Percentiles rank a stretch among this genome's conserved stretches.
phyloP scores from a whole-genome alignment of 2,329 filamentous ascomycete species.

The Monosporascus sp. region DNA sequence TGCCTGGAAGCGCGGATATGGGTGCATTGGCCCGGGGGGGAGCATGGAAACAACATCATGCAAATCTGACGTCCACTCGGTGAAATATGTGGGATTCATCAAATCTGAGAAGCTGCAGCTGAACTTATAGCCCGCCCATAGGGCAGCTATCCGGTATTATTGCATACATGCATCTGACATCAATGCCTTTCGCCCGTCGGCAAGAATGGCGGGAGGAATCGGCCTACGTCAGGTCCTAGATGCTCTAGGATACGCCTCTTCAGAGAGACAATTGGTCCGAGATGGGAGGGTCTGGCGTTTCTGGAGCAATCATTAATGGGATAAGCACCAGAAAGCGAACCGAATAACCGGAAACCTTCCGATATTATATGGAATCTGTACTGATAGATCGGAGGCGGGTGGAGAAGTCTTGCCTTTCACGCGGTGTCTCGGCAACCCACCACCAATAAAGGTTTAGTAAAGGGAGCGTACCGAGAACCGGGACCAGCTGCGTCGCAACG shows the following conservation, averaged over 20 bases:
- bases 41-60: constrained; percentile 1
- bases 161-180: not conserved
- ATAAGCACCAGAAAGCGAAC: not conserved
- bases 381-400: not conserved
- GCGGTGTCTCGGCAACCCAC: not conserved
- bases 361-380: not conserved
- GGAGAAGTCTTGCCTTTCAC: not conserved
- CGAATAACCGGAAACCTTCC: not conserved
- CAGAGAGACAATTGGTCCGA: not conserved
- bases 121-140: not conserved
- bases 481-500: not conserved
- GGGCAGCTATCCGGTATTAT: not conserved
- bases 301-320: not conserved
- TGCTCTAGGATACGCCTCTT: not conserved
- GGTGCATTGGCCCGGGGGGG: not conserved
- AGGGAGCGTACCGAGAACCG: not conserved
- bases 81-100: constrained; percentile 8
- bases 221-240: not conserved
- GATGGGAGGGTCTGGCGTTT: not conserved
- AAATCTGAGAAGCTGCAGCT: constrained; percentile 2
- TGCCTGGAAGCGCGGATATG: not conserved
- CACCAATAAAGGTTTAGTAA: not conserved
- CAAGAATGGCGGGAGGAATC: not conserved
- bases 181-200: not conserved
- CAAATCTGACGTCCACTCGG: constrained; percentile 6